These are phyloP conservation scores for Lagerstroemia speciosa DNA, from an alignment of 345 rosid species.

Conservation along the genomic window DNA sequence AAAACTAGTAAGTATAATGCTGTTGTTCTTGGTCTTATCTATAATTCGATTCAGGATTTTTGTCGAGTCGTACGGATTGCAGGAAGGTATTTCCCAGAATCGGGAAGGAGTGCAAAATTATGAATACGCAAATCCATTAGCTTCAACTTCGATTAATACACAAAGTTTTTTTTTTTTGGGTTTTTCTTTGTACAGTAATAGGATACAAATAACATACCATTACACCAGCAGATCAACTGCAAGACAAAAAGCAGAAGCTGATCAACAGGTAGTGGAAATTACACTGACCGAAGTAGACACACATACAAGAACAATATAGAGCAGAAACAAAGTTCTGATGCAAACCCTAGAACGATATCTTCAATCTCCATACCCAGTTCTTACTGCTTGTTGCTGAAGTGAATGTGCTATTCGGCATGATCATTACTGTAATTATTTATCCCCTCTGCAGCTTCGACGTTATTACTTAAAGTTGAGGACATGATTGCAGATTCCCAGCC, in stretches of 20 bases:
- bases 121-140: no score
- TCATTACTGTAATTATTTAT: not conserved
- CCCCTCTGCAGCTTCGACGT: constrained; percentile 4
- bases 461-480: constrained; percentile 15
- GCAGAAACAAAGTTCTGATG: not conserved
- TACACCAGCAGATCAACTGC: not conserved
- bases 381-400: not conserved
- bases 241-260: not conserved
- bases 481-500: constrained; percentile 28
- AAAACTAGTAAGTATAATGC: no score
- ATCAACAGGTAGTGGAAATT: constrained; percentile 4
- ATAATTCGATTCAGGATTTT: no score
- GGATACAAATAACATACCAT: not conserved
- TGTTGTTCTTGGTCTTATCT: no score
- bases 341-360: constrained; percentile 5
- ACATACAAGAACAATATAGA: not conserved
- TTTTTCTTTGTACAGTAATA: constrained; percentile 3
- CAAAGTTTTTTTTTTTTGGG: not conserved
- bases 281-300: not conserved
- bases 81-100: no score
- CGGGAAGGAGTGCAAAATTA: no score
- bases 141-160: not conserved
- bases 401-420: constrained; percentile 3
- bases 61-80: no score
- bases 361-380: not conserved